Base-by-base conservation (phyloP, 2,329 filamentous ascomycete genomes). In the Aspergillus nomiae region DNA sequence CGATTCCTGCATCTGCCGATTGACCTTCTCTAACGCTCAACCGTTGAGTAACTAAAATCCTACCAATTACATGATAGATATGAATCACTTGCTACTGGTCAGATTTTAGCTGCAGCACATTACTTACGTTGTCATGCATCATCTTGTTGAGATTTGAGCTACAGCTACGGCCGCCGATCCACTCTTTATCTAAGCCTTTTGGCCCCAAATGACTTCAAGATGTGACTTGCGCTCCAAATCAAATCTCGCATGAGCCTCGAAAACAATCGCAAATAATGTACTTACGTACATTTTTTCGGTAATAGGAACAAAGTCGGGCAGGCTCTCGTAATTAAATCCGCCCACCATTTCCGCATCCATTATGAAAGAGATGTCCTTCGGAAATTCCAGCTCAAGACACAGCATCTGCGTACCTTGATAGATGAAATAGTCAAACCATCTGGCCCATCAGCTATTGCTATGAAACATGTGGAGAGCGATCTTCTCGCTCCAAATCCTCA, bases 391-490 rank as follows among this genome's bases (percentile, higher is more conserved):
- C 34, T 12, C 16, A 36, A 36, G 34, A 36, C 12, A 1, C 5
- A 36, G 34, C 12, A 16, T 14, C 14, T 14, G 34, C 34, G 34
- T 36, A 4, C 14, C 14, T 36, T 8, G 14, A 36, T 16, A 16
- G 14, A 36, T 36, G 34, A 36, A 14, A 36, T 36, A 36, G 1
- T 36, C 11, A 9, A 34, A 19, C 50, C 14, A 28, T 12, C 36
- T 28, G 26, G 8, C 19, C 65, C 59, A 30, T 55, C 64, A 56
- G 41, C 64, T 24, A 62, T 71, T 19, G 56, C 70, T n/a, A 59
- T 70, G 51, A 67, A 60, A 34, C 54, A 70, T 54, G 62, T 70
- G 12, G 67, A 70, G 30, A 63, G 67, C 57, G 62, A 69, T 60
- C 9, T 69, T 11, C 21, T 24, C 43, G 5, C 45, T 46, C 28